phyloP scores from a whole-genome alignment of 2,329 filamentous ascomycete genomes.

The Scytalidium sp. region DNA sequence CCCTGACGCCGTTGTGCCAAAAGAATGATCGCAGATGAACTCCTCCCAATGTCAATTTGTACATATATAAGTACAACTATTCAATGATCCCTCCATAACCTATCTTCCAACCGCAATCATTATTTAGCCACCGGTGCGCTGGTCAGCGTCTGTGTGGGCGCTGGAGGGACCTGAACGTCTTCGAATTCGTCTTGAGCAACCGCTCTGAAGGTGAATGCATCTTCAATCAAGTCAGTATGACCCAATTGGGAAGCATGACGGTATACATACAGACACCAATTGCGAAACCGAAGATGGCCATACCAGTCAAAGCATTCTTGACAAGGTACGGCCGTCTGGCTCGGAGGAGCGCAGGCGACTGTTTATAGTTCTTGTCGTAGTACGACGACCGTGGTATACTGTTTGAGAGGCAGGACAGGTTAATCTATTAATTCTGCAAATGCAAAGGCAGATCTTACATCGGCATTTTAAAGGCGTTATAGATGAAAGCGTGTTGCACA shows the following conservation, averaged over 20 bases:
- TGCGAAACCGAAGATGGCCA: slow-evolving; percentile 72
- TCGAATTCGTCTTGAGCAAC: slow-evolving; percentile 97
- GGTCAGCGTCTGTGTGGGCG: slow-evolving; percentile 20
- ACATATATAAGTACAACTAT: slow-evolving; percentile 1
- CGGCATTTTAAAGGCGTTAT: slow-evolving; percentile 7
- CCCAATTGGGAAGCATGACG: neutral
- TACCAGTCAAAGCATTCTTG: slow-evolving; percentile 81
- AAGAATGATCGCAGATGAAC: neutral
- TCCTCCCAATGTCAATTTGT: slow-evolving; percentile 2
- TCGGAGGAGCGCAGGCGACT: slow-evolving; percentile 85
- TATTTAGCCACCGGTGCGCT: slow-evolving; percentile 11
- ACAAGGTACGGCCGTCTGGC: slow-evolving; percentile 88
- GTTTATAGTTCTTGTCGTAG: slow-evolving; percentile 84
- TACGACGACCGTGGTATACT: slow-evolving; percentile 73
- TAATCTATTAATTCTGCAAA: slow-evolving; percentile 10
- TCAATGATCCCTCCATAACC: neutral
- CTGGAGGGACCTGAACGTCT: slow-evolving; percentile 84
- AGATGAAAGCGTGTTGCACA: neutral
- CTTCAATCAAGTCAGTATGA: slow-evolving; percentile 38
- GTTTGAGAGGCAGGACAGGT: slow-evolving; percentile 1
- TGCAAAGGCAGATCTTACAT: slow-evolving; percentile 8
- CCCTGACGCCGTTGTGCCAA: neutral
- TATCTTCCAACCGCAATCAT: slow-evolving; percentile 1
- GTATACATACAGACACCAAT: slow-evolving; percentile 78
- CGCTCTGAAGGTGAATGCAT: slow-evolving; percentile 72